Conservation (phyloP, 352 stramenopile species). For the Pythium biforme region DNA sequence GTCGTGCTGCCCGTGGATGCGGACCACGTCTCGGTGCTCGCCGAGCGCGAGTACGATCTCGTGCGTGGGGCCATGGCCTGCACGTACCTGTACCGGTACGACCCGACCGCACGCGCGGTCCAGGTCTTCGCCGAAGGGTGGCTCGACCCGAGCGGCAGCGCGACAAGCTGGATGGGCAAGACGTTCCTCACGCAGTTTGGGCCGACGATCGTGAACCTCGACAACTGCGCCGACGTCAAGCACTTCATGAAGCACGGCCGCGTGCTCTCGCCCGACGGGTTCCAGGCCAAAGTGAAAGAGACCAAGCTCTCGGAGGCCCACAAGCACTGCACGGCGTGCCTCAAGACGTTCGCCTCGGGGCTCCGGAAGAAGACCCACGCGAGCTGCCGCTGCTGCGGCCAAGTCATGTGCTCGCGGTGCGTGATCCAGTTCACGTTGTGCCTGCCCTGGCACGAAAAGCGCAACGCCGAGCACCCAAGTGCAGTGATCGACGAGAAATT, state of each 20-base stretch:
- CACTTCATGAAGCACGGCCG: constrained; percentile 79
- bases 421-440: constrained; percentile 69
- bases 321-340: constrained; percentile 49
- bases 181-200: constrained; percentile 65
- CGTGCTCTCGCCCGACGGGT: constrained; percentile 51
- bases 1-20: constrained; percentile 58
- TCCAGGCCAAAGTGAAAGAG: constrained; percentile 16
- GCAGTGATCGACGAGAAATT: constrained; percentile 69
- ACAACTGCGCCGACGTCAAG: constrained; percentile 75
- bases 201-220: constrained; percentile 54
- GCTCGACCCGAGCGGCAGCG: constrained; percentile 49
- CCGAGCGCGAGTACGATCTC: constrained; percentile 43
- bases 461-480: constrained; percentile 54
- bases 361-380: constrained; percentile 41
- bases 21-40: constrained; percentile 39
- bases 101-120: constrained; percentile 48
- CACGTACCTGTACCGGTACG: constrained; percentile 62
- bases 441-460: constrained; percentile 44
- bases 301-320: constrained; percentile 25
- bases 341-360: constrained; percentile 42
- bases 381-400: constrained; percentile 51
- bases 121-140: constrained; percentile 69
- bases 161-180: constrained; percentile 50
- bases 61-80: constrained; percentile 57
- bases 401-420: constrained; percentile 55